These are phyloP conservation scores for Didymella glomerata DNA, from an alignment of 2,329 filamentous ascomycete species.

Conservation along the genomic window DNA sequence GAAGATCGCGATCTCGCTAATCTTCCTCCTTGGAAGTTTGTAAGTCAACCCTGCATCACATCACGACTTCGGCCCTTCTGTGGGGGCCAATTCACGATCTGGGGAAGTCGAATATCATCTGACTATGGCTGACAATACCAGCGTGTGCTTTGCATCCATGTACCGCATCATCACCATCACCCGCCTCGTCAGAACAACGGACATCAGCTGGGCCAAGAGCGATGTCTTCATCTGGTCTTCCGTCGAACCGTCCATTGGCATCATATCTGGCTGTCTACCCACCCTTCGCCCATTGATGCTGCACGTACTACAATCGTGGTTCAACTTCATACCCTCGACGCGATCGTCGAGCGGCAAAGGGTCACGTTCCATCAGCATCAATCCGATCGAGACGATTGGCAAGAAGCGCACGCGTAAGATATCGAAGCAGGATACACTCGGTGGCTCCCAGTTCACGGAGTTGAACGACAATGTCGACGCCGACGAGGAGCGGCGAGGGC, in stretches of 20 bases:
- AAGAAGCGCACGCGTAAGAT: conserved; percentile 36
- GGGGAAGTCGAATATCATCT: not conserved
- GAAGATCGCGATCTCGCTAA: conserved; percentile 36
- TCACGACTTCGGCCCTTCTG: not conserved
- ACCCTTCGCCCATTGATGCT: conserved; percentile 34
- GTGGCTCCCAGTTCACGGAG: conserved; percentile 23
- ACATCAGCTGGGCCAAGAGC: conserved; percentile 41
- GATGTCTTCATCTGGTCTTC: conserved; percentile 42
- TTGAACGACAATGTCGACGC: conserved; percentile 11
- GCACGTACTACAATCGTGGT: conserved; percentile 20
- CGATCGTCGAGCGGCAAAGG: conserved; percentile 16
- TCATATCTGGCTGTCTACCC: conserved; percentile 39
- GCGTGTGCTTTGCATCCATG: conserved; percentile 39
- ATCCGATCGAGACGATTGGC: conserved; percentile 34
- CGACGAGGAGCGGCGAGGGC: not conserved
- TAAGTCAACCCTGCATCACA: conserved; percentile 16
- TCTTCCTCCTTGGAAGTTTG: conserved; percentile 40
- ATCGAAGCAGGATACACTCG: conserved; percentile 25
- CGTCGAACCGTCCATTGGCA: conserved; percentile 39
- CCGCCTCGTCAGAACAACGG: conserved; percentile 27
- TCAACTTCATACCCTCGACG: conserved; percentile 24
- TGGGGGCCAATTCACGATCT: not conserved
- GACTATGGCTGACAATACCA: conserved; percentile 3
- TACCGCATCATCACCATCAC: conserved; percentile 40
- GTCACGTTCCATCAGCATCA: conserved; percentile 18